Conservation (phyloP, 2,329 filamentous ascomycete genomes). For the Alternaria solani region DNA sequence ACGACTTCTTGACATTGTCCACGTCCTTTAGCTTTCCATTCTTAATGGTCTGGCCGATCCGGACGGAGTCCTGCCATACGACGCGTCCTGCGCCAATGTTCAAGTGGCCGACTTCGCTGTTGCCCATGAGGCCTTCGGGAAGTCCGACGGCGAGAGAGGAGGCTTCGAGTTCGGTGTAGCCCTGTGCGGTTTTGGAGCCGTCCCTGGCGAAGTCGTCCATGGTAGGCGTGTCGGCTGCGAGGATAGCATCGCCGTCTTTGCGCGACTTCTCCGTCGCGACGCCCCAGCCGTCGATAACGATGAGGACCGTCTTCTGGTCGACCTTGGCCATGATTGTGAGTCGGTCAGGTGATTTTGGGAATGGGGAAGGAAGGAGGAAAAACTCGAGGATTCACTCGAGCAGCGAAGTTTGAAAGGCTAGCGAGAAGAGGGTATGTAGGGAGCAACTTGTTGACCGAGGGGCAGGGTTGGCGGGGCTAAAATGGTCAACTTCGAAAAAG, state of each 20-base stretch:
- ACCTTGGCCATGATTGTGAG: slow-evolving; percentile 67
- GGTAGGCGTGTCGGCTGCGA: slow-evolving; percentile 87
- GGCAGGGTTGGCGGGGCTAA: slow-evolving; percentile 36
- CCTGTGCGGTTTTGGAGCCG: slow-evolving; percentile 76
- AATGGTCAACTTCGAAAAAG: slow-evolving; percentile 18
- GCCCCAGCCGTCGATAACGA: slow-evolving; percentile 99
- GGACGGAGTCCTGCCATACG: slow-evolving; percentile 94
- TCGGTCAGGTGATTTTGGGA: slow-evolving; percentile 20
- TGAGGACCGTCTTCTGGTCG: slow-evolving; percentile 74
- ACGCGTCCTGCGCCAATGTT: slow-evolving; percentile 98
- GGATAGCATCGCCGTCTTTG: slow-evolving; percentile 92
- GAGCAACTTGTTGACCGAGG: slow-evolving; percentile 33
- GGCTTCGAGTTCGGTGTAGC: slow-evolving; percentile 92
- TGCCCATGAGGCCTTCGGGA: slow-evolving; percentile 97
- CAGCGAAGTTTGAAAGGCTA: not conserved
- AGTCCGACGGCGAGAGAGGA: slow-evolving; percentile 95
- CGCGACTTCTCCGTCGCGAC: slow-evolving; percentile 81
- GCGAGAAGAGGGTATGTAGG: slow-evolving; percentile 11
- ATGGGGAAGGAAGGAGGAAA: not conserved
- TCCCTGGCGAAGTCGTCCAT: slow-evolving; percentile 84
- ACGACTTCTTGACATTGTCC: slow-evolving; percentile 77
- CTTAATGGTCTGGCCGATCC: slow-evolving; percentile 93
- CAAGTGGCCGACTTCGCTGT: slow-evolving; percentile 97
- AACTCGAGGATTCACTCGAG: not conserved
- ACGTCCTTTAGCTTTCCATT: slow-evolving; percentile 80